phyloP scores from a whole-genome alignment of 352 stramenopile species.

The Globisporangium takayamanum region DNA sequence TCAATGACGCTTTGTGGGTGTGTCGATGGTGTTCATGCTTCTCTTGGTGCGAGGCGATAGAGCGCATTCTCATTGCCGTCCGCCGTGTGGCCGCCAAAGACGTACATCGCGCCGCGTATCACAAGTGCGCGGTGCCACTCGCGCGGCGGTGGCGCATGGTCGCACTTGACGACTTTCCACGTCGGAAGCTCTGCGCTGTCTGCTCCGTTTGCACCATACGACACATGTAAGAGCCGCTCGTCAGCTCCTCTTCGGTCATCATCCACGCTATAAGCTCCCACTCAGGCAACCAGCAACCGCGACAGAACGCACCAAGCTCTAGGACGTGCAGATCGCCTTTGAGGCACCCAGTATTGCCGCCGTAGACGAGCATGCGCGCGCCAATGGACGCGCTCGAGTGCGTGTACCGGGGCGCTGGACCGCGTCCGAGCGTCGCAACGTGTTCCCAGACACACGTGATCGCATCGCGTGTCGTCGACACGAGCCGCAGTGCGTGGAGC shows the following conservation, averaged over 20 bases:
- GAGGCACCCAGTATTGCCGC: slow-evolving; percentile 50
- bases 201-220: slow-evolving; percentile 4
- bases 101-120: slow-evolving; percentile 35
- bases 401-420: slow-evolving; percentile 40
- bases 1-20: no score
- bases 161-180: slow-evolving; percentile 43
- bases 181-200: slow-evolving; percentile 23
- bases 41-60: slow-evolving; percentile 10
- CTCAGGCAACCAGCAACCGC: neutral
- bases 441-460: slow-evolving; percentile 39
- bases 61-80: slow-evolving; percentile 45
- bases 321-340: slow-evolving; percentile 51
- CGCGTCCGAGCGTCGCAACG: slow-evolving; percentile 27
- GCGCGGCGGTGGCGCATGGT: slow-evolving; percentile 29
- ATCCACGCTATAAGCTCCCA: neutral
- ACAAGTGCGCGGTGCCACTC: slow-evolving; percentile 48
- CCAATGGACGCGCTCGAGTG: slow-evolving; percentile 40
- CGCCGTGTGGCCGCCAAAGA: slow-evolving; percentile 46
- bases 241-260: neutral
- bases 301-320: slow-evolving; percentile 25
- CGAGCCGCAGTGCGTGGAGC: slow-evolving; percentile 38
- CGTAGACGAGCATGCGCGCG: slow-evolving; percentile 47
- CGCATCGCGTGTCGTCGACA: slow-evolving; percentile 19
- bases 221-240: neutral
- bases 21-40: neutral